These are phyloP conservation scores for Halenospora varia DNA, from an alignment of 495 filamentous ascomycete genomes.

Conservation along the genomic window DNA sequence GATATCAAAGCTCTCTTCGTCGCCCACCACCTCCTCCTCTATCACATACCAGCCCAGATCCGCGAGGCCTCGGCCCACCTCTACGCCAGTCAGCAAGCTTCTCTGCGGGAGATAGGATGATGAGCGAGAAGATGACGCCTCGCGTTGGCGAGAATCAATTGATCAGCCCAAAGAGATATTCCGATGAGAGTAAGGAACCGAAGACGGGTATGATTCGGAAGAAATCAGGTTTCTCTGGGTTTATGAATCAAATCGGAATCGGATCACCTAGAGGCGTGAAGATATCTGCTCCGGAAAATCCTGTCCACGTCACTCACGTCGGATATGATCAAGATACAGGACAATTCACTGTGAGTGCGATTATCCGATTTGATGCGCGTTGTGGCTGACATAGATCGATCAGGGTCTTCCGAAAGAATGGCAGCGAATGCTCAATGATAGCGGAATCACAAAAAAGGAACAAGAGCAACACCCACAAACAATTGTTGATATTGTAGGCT, in stretches of 20 bases:
- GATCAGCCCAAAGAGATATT: conserved; percentile 71
- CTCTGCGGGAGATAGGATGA: conserved; percentile 53
- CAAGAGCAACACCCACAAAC: conserved; percentile 93
- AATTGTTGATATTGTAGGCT: conserved; percentile 89
- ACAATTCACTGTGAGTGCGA: conserved; percentile 83
- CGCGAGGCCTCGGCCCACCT: conserved; percentile 49
- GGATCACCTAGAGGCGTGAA: conserved; percentile 86
- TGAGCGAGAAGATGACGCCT: conserved; percentile 43
- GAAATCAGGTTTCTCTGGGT: conserved; percentile 91
- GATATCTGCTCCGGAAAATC: conserved; percentile 94
- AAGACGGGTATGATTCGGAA: conserved; percentile 63
- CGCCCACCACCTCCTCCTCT: conserved; percentile 48
- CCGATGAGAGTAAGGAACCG: conserved; percentile 70
- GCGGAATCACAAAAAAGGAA: conserved; percentile 92
- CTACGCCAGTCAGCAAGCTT: conserved; percentile 82
- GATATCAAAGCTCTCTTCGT: conserved; percentile 38
- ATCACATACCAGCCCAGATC: conserved; percentile 56
- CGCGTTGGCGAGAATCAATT: conserved; percentile 54
- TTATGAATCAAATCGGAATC: conserved; percentile 81
- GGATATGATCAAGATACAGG: conserved; percentile 96
- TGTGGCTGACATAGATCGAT: too few species aligned
- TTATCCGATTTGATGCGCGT: background rate
- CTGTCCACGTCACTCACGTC: conserved; percentile 96
- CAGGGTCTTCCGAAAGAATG: conserved; percentile 96
- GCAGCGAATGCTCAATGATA: conserved; percentile 92